Evolutionary conservation across 345 rosid genomes (phyloP).

Genomic region (Hibiscus tridactylites): DNA sequence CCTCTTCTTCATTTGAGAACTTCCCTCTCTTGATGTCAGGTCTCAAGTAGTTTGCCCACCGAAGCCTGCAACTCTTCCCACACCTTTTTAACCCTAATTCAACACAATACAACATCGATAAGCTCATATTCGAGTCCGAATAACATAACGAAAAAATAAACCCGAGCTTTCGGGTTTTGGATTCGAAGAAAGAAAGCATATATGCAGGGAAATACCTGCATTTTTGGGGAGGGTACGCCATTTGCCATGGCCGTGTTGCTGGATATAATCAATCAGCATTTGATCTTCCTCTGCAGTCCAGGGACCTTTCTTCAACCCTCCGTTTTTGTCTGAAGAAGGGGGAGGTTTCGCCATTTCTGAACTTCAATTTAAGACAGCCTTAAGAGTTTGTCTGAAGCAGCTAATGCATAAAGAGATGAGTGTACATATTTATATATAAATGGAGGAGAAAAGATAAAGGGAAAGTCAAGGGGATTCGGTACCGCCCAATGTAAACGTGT

Average conservation of each 20-base stretch:
- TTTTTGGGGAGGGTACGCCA: constrained; percentile 78
- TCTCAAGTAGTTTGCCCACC: constrained; percentile 82
- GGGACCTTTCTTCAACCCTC: constrained; percentile 78
- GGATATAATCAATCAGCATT: constrained; percentile 52
- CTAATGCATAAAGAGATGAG: constrained; percentile 3
- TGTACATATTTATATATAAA: neutral
- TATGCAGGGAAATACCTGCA: constrained; percentile 34
- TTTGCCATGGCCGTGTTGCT: constrained; percentile 62
- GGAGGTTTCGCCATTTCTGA: constrained; percentile 39
- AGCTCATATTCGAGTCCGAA: neutral
- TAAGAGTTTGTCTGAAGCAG: neutral
- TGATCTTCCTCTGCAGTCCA: constrained; percentile 88
- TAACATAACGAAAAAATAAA: too few species aligned
- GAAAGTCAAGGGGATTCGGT: constrained; percentile 61
- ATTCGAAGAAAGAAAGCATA: neutral
- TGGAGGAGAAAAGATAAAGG: constrained; percentile 3
- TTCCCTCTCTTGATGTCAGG: constrained; percentile 82
- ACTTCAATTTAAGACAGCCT: neutral
- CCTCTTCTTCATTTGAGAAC: constrained; percentile 69
- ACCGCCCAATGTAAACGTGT: constrained; percentile 51
- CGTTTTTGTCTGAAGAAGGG: constrained; percentile 35
- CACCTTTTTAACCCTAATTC: constrained; percentile 47
- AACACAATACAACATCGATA: neutral
- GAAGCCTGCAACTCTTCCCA: constrained; percentile 84
- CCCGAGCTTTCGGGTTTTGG: neutral